Conservation (phyloP, 2,329 filamentous ascomycete genomes). For the Fusarium siculi region DNA sequence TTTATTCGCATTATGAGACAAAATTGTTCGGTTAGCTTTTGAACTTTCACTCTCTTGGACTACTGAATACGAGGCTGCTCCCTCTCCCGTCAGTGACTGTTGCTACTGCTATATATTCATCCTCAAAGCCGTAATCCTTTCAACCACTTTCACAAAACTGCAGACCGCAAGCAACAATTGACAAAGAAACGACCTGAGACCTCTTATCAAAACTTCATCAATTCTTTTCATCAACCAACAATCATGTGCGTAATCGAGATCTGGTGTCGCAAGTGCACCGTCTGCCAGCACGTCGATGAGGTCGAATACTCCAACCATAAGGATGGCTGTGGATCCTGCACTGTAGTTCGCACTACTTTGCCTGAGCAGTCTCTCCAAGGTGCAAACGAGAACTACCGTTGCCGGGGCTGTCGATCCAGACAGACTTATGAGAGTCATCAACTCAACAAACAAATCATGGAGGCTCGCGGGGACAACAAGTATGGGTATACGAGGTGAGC, state of each 20-base stretch:
- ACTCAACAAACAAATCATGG: constrained; percentile 3
- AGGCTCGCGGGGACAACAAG: not conserved
- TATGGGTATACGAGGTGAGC: not conserved
- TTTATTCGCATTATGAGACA: not conserved
- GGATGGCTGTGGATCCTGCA: too few relatives aligned
- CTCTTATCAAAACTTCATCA: not conserved
- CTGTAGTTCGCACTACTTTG: not conserved
- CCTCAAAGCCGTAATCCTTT: not conserved
- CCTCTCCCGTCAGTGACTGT: not conserved
- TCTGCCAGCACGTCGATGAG: not conserved
- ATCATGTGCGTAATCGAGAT: constrained; percentile 2
- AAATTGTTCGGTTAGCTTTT: not conserved
- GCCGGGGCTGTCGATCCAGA: constrained; percentile 4
- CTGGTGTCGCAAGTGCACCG: constrained; percentile 12
- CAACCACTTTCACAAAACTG: not conserved
- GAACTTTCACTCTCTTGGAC: not conserved
- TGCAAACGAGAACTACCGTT: constrained; percentile 7
- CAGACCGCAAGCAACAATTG: not conserved
- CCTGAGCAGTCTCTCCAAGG: not conserved
- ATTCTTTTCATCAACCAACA: not conserved
- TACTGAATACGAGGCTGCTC: not conserved
- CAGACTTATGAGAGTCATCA: not conserved
- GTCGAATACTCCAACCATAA: not conserved
- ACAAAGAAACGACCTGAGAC: not conserved
- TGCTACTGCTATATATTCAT: not conserved